Evolutionary conservation across 139 green algal genomes (phyloP).

Genomic region (Medakamo hakoo): DNA sequence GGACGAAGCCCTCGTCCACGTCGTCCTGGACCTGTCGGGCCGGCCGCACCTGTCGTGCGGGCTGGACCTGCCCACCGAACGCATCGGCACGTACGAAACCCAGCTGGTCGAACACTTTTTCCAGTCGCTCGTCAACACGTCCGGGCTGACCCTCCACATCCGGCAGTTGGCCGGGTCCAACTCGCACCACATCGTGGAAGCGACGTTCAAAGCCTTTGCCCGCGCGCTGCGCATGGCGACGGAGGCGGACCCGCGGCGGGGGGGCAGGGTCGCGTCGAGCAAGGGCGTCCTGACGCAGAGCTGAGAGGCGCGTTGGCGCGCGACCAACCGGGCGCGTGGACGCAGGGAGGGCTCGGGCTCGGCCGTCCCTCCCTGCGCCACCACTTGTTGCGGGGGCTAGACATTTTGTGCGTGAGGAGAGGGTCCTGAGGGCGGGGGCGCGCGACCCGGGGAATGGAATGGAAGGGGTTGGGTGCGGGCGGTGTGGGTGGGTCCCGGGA

Average conservation of each 20-base stretch:
- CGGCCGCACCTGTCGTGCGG: conserved; percentile 69
- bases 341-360: no score
- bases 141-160: conserved; percentile 84
- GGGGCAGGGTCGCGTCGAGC: conserved; percentile 58
- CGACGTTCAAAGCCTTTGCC: conserved; percentile 98
- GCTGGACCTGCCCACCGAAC: conserved; percentile 69
- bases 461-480: no score
- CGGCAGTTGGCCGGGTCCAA: conserved; percentile 77
- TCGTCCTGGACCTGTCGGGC: conserved; percentile 84
- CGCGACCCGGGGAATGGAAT: no score
- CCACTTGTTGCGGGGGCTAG: no score
- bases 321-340: no score
- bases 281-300: conserved; percentile 85
- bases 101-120: conserved; percentile 98
- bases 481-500: no score
- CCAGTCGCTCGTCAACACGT: conserved; percentile 81
- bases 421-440: no score
- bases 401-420: no score
- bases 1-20: conserved; percentile 87
- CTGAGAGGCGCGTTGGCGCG: no score
- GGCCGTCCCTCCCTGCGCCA: no score
- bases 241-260: conserved; percentile 68
- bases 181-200: conserved; percentile 97
- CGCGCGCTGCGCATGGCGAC: conserved; percentile 72
- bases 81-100: conserved; percentile 82